Evolutionary conservation across 164 flowering plant species (phyloP), one percentile per base, ranked within the genome.

Genomic region (Umbellularia californica): DNA sequence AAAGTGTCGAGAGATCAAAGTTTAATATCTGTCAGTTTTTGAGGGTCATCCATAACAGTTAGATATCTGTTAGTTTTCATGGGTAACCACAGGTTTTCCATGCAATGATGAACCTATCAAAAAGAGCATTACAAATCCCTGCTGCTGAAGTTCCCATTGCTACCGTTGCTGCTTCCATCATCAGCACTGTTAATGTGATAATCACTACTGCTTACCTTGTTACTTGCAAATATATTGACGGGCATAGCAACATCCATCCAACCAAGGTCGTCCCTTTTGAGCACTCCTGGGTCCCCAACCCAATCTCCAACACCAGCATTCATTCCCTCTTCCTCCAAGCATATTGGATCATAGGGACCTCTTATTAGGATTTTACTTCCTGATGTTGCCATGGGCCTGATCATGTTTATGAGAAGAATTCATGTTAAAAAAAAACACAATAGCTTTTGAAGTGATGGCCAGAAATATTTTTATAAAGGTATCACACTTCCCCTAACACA

Each of bases 261-360:
- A 30, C 79, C 70, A 7, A 73, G 72, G 9, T 69, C 74, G 17
- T 72, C 83, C 33, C 78, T 62, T 23, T 72, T 74, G 22, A 72
- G 70, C 14, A 72, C 58, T 41, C 74, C 71, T 22, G 74, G 78
- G 28, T 81, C 75, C 71, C 75, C 78, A 71, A 78, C 41, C 83
- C 83, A 81, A 65, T 81, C 83, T 67, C 77, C 77, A 19, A 60
- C 79, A 62, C 70, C 50, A 10, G 15, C 63, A 70, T 66, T 77
- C 72, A 70, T 76, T 33, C 64, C 79, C 69, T 81, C 83, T 33
- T 52, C 79, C 69, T 81, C 83, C 75, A 78, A 75, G 81, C 83
- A 81, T 60, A 71, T 69, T 14, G 81, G 81, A 70, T 81, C 83
- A 58, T 76, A 51, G 0, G 14, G 52, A 0, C 70, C 71, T 65